A percentile compares a stretch with the other conserved stretches of the same genome.
Evolutionary conservation across 148 eudicot genomes (phyloP).

Genomic region (Cornus florida): DNA sequence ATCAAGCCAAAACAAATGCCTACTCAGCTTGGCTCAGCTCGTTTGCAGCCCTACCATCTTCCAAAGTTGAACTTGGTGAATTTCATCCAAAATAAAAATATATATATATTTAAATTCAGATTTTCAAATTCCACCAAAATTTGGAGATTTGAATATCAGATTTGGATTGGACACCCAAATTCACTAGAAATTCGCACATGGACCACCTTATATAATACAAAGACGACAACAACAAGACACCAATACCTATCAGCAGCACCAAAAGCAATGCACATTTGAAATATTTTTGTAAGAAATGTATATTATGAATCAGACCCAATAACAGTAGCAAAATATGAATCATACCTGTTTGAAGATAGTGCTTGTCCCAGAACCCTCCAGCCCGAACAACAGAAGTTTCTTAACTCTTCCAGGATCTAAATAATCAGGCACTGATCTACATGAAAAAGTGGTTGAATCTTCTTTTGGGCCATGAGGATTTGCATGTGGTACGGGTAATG

Average conservation of each 20-base stretch:
- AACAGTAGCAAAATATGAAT: neutral
- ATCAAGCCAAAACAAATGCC: no score
- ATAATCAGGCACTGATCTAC: constrained; percentile 28
- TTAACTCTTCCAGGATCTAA: constrained; percentile 28
- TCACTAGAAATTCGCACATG: neutral
- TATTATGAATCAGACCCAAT: neutral
- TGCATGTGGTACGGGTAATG: constrained; percentile 39
- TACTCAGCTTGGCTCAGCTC: no score
- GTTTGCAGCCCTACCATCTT: neutral
- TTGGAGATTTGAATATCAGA: neutral
- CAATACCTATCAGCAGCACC: neutral
- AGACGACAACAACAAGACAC: neutral
- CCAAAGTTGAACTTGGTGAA: neutral
- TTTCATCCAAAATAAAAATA: neutral
- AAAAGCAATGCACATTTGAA: neutral
- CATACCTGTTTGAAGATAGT: constrained; percentile 51
- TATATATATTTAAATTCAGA: no score
- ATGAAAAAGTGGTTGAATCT: constrained; percentile 23
- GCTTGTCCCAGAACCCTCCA: constrained; percentile 46
- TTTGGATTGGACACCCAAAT: neutral
- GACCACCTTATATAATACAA: neutral
- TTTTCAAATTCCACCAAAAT: neutral
- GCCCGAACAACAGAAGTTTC: constrained; percentile 39
- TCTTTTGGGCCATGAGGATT: constrained; percentile 20
- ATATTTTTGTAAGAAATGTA: neutral